Percentiles rank a stretch among this genome's conserved stretches.
phyloP scores from a whole-genome alignment of 768 basidiomycete species.

The Dendrothele bispora region DNA sequence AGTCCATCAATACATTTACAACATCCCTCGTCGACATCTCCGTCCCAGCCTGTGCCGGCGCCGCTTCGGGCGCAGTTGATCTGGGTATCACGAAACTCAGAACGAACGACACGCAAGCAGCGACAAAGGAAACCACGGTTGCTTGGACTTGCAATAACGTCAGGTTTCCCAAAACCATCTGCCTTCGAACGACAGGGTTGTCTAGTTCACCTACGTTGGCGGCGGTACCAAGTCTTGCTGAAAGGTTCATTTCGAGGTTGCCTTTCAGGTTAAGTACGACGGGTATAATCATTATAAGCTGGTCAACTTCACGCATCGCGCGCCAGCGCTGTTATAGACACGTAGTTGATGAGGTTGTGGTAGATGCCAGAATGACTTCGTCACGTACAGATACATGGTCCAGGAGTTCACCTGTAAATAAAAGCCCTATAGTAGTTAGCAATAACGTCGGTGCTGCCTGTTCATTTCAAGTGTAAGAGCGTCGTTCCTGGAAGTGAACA shows the following conservation, averaged over 20 bases:
- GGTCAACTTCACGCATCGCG: conserved; percentile 88
- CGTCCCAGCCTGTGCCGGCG: conserved; percentile 5
- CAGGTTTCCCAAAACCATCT: conserved; percentile 79
- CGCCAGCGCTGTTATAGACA: conserved; percentile 64
- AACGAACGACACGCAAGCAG: conserved; percentile 74
- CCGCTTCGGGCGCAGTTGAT: conserved; percentile 17
- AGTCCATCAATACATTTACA: conserved; percentile 2
- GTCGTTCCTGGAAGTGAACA: background rate
- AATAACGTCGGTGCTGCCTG: conserved; percentile 89
- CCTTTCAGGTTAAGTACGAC: conserved; percentile 95
- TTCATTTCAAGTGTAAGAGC: background rate
- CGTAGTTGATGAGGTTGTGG: background rate
- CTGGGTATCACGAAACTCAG: conserved; percentile 64
- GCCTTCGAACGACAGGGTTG: conserved; percentile 55
- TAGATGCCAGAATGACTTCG: background rate
- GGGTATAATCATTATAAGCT: conserved; percentile 95
- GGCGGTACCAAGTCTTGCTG: conserved; percentile 91
- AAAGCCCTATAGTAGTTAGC: conserved; percentile 76
- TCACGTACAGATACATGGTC: conserved; percentile 79
- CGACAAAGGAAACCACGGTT: conserved; percentile 82
- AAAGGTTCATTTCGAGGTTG: conserved; percentile 99
- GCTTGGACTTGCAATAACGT: conserved; percentile 92
- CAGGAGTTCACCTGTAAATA: conserved; percentile 90
- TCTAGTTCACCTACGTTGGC: conserved; percentile 94
- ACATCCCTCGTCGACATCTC: conserved; percentile 10